Base-by-base conservation (phyloP, 176 grass and related monocot genomes). In the Aegilops longissima region DNA sequence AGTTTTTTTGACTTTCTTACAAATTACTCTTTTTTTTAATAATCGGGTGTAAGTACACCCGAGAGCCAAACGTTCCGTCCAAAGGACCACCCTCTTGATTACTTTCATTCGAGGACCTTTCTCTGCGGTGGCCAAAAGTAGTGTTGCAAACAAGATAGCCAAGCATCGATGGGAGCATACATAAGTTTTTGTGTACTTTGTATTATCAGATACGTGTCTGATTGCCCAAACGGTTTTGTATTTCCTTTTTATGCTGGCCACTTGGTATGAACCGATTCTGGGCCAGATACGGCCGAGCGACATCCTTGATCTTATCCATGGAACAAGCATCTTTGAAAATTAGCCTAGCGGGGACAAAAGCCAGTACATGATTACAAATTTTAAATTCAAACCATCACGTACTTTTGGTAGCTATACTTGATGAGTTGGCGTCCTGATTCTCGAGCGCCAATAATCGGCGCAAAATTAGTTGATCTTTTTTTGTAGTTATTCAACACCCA, bases 271-370 rank as follows among this genome's bases (percentile, higher is more conserved):
- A 18, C 34, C 12, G 21, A 9, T 24, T 16, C 27, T 56, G 56
- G 54, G 31, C 30, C 38, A 80, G 40, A 80, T 80, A 80, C 27
- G 70, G 83, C 49, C 59, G 29, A 66, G 34, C 39, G 78, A 31
- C 71, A 82, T 30, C 78, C 35, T 20, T 30, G 66, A 34, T 56
- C 72, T 86, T 72, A 90, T 82, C 79, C 65, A 7, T 10, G 12
- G 40, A 68, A 56, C 30, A 27, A 39, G 73, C 83, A 76, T 51
- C 61, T n/a, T 85, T 81, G 61, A 69, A 77, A 69, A 36, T 77
- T 70, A 36, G 61, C 83, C 78, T 89, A 81, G 61, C 35, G 69
- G 4, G 20, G 77, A 76, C 61, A 81, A 68, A 82, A 27, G 51
- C 23, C 30, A 38, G 33, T 29, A 44, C 21, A 44, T 31, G 39